Percentiles rank a stretch among this genome's conserved stretches.
Conservation (phyloP, 2,329 filamentous ascomycete genomes). For the Tolypocladium inflatum region DNA sequence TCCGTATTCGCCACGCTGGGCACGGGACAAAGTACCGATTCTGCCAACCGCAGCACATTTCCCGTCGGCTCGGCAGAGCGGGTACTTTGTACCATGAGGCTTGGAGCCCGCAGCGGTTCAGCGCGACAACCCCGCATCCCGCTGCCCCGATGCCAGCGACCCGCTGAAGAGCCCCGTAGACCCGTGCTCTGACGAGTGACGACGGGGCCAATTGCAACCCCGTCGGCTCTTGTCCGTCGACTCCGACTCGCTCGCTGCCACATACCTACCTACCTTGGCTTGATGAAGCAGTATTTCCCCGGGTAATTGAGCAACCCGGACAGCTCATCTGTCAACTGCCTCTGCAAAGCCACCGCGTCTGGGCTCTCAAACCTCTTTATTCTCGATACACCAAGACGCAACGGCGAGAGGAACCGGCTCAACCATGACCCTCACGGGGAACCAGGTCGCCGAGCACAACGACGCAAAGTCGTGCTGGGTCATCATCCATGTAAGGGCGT, state of each 20-base stretch:
- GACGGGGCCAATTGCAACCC: neutral
- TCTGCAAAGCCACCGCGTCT: too few relatives aligned
- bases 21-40: neutral
- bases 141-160: neutral
- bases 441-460: slow-evolving; percentile 60
- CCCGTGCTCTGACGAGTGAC: neutral
- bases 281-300: neutral
- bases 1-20: neutral
- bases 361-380: too few relatives aligned
- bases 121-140: neutral
- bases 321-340: too few relatives aligned
- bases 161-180: neutral
- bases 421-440: slow-evolving; percentile 38
- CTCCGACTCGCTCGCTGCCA: neutral
- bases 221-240: neutral
- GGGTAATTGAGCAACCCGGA: too few relatives aligned
- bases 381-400: too few relatives aligned
- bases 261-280: too few relatives aligned
- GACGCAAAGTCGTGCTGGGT: slow-evolving; percentile 83
- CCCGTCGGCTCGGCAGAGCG: neutral
- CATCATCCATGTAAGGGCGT: slow-evolving; percentile 58
- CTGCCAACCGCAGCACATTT: neutral
- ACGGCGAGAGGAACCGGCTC: neutral
- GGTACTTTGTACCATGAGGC: too few relatives aligned
- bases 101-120: neutral